These are phyloP conservation scores for Thielaviopsis euricoi DNA, from an alignment of 2,329 filamentous ascomycete species.

Conservation along the genomic window DNA sequence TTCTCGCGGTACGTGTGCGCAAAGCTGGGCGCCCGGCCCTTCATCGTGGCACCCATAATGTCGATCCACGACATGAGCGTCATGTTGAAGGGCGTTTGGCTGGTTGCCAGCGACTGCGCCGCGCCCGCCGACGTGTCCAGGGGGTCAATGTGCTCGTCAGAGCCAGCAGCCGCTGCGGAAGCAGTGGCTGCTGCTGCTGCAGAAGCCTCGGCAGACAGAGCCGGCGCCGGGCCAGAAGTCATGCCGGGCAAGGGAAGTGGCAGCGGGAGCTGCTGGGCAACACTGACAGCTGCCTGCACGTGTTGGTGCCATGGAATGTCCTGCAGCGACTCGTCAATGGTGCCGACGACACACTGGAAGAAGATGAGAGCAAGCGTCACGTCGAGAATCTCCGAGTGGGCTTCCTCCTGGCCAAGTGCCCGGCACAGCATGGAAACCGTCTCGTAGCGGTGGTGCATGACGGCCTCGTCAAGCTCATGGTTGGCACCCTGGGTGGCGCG, in stretches of 20 bases:
- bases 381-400: constrained; percentile 80
- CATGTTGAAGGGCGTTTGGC: constrained; percentile 81
- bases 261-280: constrained; percentile 74
- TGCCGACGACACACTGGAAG: constrained; percentile 83
- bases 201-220: constrained; percentile 21
- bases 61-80: constrained; percentile 89
- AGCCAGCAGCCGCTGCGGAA: neutral
- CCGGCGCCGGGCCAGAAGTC: constrained; percentile 14
- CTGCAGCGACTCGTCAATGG: constrained; percentile 65
- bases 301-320: constrained; percentile 97
- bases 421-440: constrained; percentile 77
- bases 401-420: constrained; percentile 59
- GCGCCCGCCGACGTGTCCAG: neutral
- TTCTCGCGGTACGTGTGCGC: constrained; percentile 93
- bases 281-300: constrained; percentile 75
- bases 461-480: constrained; percentile 73
- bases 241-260: constrained; percentile 23
- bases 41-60: constrained; percentile 87
- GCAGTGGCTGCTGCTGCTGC: neutral
- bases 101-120: constrained; percentile 8
- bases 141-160: neutral
- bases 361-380: constrained; percentile 90
- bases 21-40: constrained; percentile 69
- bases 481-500: constrained; percentile 53
- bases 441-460: constrained; percentile 79